Evolutionary conservation across 768 basidiomycete species (phyloP), one percentile per base, ranked within the genome.

Genomic region (Psilocybe tampanensis): DNA sequence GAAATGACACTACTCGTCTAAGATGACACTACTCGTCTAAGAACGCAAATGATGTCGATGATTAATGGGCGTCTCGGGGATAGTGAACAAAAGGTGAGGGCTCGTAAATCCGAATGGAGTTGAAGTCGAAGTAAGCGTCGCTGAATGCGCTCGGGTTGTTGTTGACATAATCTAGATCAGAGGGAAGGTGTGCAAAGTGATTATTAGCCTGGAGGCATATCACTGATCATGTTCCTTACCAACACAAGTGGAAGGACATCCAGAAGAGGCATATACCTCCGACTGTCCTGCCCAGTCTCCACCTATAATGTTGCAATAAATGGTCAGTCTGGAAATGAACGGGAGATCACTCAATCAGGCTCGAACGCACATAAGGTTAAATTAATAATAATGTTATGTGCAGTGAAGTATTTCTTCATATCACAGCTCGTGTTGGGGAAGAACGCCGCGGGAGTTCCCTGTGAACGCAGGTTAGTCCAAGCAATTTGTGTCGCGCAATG

Each of bases 61-160:
- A 39, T 39, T 13, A 39, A 39, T 39, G 36, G 7, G 15, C 15
- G 36, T 39, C n/a, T 8, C 47, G 47, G 4, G 29, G 5, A 9
- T 5, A 6, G 26, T 48, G 47, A 15, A 48, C 12, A 24, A 48
- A 48, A 4, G 47, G 47, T 11, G 47, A n/a, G 22, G 47, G 47
- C 41, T 64, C 41, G 43, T 79, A 78, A 1, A 78, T 64, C 26
- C 77, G 78, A 45, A 91, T 70, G 1, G 81, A 78, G 24, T 79
- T 80, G 66, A 92, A 77, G 47, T 89, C 81, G 74, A 89, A 92
- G 73, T 81, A 90, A 0, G 90, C 88, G 13, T 83, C 70, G 17
- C 61, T 41, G 70, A 90, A 91, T 9, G 83, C 82, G 6, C 61
- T 60, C 0, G 90, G 89, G 66, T 88, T 86, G 64, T 76, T 75